Evolutionary conservation across 768 basidiomycete genomes (phyloP).

Genomic region (Podaxis sp.): DNA sequence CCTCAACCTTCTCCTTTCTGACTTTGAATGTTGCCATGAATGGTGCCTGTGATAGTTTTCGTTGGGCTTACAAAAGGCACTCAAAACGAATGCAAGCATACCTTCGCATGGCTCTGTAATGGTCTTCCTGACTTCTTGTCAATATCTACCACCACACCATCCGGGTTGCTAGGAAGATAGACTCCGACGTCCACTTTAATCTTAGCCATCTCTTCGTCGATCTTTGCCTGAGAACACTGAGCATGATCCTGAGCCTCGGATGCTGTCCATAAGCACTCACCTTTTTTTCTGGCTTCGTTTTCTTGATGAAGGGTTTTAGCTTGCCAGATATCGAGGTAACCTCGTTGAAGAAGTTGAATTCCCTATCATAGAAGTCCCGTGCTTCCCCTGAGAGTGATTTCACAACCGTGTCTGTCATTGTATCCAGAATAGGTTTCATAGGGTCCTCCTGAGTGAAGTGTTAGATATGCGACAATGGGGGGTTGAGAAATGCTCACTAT

Average conservation of each 20-base stretch:
- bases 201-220: conserved; percentile 99
- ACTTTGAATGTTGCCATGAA: conserved; percentile 99
- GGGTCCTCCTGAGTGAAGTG: conserved; percentile 71
- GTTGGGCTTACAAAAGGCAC: no score
- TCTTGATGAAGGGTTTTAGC: conserved; percentile 94
- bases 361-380: conserved; percentile 86
- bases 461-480: not conserved
- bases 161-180: conserved; percentile 96
- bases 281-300: conserved; percentile 95
- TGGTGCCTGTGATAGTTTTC: conserved; percentile 69
- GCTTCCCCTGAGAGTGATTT: conserved; percentile 87
- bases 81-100: conserved; percentile 24
- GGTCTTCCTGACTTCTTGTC: conserved; percentile 96
- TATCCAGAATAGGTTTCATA: conserved; percentile 94
- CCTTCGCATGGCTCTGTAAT: conserved; percentile 97
- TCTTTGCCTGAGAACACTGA: conserved; percentile 71
- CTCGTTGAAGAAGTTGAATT: conserved; percentile 94
- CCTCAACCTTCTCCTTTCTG: conserved; percentile 73
- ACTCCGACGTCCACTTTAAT: conserved; percentile 93
- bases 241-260: not conserved
- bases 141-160: conserved; percentile 94
- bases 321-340: conserved; percentile 99
- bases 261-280: conserved; percentile 31
- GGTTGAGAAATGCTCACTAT: conserved; percentile 46
- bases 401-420: conserved; percentile 79